Percentiles rank a stretch among this genome's conserved stretches.
These are phyloP conservation scores for Trichophyton verrucosum DNA, from an alignment of 2,329 filamentous ascomycete genomes.

Conservation along the genomic window DNA sequence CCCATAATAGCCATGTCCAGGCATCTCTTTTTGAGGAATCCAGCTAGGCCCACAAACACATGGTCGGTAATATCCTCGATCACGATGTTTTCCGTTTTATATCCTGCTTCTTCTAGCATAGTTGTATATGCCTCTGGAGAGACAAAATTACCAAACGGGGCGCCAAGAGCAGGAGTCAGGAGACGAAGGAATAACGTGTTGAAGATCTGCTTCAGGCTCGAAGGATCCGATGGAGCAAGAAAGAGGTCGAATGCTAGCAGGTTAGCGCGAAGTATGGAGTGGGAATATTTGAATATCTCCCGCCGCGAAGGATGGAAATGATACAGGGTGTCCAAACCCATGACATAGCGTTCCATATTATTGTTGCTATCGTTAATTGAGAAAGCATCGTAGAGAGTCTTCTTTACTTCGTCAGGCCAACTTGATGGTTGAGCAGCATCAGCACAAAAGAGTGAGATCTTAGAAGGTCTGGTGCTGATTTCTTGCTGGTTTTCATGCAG, in stretches of 20 bases:
- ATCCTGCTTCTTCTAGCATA: constrained; percentile 39
- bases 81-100: constrained; percentile 30
- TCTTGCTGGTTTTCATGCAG: background rate
- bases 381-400: background rate
- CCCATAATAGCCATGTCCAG: constrained; percentile 24
- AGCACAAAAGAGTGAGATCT: constrained; percentile 33
- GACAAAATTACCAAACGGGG: constrained; percentile 40
- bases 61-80: constrained; percentile 42
- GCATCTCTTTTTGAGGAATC: constrained; percentile 32
- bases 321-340: constrained; percentile 46
- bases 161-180: constrained; percentile 37
- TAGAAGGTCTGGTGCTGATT: background rate
- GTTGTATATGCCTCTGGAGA: constrained; percentile 35
- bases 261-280: constrained; percentile 33
- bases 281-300: constrained; percentile 35
- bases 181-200: constrained; percentile 29
- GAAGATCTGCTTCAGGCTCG: constrained; percentile 11
- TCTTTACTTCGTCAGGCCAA: constrained; percentile 9
- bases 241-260: constrained; percentile 47
- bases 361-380: background rate
- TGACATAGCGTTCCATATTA: constrained; percentile 21
- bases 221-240: constrained; percentile 16
- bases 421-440: constrained; percentile 38
- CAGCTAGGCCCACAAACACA: constrained; percentile 41
- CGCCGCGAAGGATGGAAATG: constrained; percentile 44